Percentiles rank a stretch among this genome's conserved stretches.
Evolutionary conservation across 2,329 filamentous ascomycete genomes (phyloP).

Genomic region (Huntiella savannae): DNA sequence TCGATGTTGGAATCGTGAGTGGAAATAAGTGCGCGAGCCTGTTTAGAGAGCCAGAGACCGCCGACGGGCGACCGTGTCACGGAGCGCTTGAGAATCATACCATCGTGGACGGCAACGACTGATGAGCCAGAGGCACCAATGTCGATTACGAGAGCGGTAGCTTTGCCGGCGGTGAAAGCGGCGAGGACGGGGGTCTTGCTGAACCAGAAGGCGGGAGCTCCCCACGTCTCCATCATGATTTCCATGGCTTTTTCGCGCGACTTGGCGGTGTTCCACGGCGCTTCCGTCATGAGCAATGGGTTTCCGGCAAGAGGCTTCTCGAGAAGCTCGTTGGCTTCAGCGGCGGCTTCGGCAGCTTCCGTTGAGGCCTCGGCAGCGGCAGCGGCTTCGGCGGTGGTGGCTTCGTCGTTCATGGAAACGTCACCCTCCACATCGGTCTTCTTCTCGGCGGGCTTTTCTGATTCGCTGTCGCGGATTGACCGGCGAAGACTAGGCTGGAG

Average conservation of each 20-base stretch:
- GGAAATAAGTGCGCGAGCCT: conserved; percentile 66
- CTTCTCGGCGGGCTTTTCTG: conserved; percentile 13
- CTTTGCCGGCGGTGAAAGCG: conserved; percentile 82
- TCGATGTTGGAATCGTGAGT: conserved; percentile 42
- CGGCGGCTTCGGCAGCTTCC: conserved; percentile 13
- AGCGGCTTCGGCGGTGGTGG: not conserved
- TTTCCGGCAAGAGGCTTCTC: conserved; percentile 78
- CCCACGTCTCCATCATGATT: conserved; percentile 94
- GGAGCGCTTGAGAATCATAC: conserved; percentile 80
- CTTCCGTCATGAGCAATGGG: conserved; percentile 83
- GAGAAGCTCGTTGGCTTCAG: conserved; percentile 20
- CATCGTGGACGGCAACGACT: conserved; percentile 82
- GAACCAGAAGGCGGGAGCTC: conserved; percentile 83
- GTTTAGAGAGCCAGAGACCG: conserved; percentile 75
- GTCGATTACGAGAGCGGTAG: conserved; percentile 81
- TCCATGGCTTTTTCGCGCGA: conserved; percentile 86
- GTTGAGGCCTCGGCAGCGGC: conserved; percentile 3
- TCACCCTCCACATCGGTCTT: conserved; percentile 42
- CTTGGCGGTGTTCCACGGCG: conserved; percentile 78
- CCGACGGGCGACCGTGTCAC: conserved; percentile 71
- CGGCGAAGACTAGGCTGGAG: conserved; percentile 60
- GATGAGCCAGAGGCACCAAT: conserved; percentile 77
- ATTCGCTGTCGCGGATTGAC: conserved; percentile 39
- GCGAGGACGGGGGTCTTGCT: conserved; percentile 76
- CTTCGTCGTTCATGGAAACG: conserved; percentile 33